Evolutionary conservation across 2,329 filamentous ascomycete genomes (phyloP), one percentile per base, ranked within the genome.

Genomic region (Chrysoporthe cubensis): DNA sequence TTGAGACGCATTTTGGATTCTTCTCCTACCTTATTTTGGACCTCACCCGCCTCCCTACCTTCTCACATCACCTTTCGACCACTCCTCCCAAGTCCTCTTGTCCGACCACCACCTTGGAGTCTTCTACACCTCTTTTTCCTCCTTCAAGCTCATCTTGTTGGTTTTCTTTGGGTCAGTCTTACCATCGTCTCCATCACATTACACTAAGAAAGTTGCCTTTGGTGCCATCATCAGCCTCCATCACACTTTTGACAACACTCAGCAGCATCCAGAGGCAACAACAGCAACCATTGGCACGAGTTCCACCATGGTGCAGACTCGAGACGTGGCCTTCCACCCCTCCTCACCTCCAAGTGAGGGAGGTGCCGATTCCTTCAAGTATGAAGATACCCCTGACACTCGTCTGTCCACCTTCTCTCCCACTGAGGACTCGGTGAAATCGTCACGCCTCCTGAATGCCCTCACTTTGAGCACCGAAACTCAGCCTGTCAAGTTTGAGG

Each of bases 401-500:
- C 85, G 84, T 62, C 71, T 90, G 54, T 89, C 88, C 5, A 79
- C 85, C 6, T 90, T 91, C 74, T 91, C 89, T 4, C 88, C 89
- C 0, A 85, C 87, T 18, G 86, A 87, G 52, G 77, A 77, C 63
- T 82, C 83, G 16, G 77, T 79, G 48, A 83, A 82, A 71, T 82
- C 83, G 26, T 76, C 77, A 18, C 80, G 79, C 68, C 71, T 76
- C 21, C 71, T 78, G 18, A 78, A 79, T 40, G 72, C 75, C 9
- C 72, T 81, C 50, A 74, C 71, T 52, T 68, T 75, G 14, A 73
- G 72, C 43, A 67, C 75, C 26, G 73, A 77, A n/a, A 77, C 72
- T 32, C 68, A 73, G 32, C 70, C 75, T 42, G 72, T 74, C 21
- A 74, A 74, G 21, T 69, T 76, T 21, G 66, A 68, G 34, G 57